phyloP scores from a whole-genome alignment of 2,329 filamentous ascomycete genomes.

The Fusarium ramigenum region DNA sequence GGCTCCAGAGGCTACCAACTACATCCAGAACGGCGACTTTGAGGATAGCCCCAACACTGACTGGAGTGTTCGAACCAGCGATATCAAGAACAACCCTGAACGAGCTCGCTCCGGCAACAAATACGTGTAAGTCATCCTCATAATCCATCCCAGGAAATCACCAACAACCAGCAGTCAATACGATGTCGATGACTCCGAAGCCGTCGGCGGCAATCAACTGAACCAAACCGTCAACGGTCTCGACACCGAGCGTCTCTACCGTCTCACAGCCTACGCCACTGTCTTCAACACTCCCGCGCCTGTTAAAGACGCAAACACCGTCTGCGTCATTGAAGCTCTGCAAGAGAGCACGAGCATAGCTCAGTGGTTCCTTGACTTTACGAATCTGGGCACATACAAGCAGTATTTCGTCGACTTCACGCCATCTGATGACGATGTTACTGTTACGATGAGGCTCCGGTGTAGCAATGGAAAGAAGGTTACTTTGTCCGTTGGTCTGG shows the following conservation, averaged over 20 bases:
- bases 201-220: background rate
- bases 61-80: background rate
- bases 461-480: background rate
- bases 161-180: background rate
- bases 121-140: background rate
- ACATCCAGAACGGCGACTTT: background rate
- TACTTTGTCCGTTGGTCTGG: background rate
- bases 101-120: background rate
- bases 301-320: accelerated
- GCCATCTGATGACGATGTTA: background rate
- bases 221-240: conserved; percentile 3
- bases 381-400: background rate
- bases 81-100: accelerated
- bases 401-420: background rate
- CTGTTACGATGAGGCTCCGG: background rate
- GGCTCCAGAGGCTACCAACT: background rate
- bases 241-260: background rate
- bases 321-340: background rate
- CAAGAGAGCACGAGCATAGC: accelerated
- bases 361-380: background rate
- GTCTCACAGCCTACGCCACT: background rate
- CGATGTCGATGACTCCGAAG: background rate
- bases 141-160: accelerated
- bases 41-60: background rate
- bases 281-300: background rate